Evolutionary conservation across 2,329 filamentous ascomycete species (phyloP).

Genomic region (Microdochium nivale): DNA sequence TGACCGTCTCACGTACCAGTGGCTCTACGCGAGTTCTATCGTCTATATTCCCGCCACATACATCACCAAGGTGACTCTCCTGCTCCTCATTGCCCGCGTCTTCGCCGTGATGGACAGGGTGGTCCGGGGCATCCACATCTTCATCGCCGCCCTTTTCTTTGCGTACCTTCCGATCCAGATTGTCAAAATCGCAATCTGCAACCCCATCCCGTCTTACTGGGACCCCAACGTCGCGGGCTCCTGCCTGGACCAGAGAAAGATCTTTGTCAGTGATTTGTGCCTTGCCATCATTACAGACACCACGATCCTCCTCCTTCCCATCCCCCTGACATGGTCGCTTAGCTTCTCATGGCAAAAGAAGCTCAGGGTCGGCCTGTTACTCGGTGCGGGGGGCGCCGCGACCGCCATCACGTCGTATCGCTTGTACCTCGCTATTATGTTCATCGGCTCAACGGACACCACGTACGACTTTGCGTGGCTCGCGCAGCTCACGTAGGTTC

Average conservation of each 20-base stretch:
- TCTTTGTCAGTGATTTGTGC: conserved; percentile 23
- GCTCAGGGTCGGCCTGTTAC: conserved; percentile 20
- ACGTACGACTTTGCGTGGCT: conserved; percentile 14
- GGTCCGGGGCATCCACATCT: conserved; percentile 16
- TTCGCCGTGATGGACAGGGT: conserved; percentile 15
- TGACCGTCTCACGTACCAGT: conserved; percentile 4
- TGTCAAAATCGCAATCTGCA: conserved; percentile 16
- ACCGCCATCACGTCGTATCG: conserved; percentile 19
- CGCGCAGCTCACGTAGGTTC: conserved; percentile 2
- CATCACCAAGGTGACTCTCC: conserved; percentile 21
- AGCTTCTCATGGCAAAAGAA: conserved; percentile 18
- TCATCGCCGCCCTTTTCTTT: conserved; percentile 14
- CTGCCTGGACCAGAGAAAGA: conserved; percentile 20
- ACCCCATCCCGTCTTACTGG: conserved; percentile 15
- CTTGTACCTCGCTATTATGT: conserved; percentile 12
- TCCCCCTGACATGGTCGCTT: conserved; percentile 20
- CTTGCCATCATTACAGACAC: conserved; percentile 23
- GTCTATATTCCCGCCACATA: conserved; percentile 19
- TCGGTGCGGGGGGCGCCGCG: conserved; percentile 20
- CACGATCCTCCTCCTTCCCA: conserved; percentile 22
- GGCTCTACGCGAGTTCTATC: conserved; percentile 18
- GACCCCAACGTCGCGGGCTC: conserved; percentile 8
- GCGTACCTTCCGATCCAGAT: conserved; percentile 18
- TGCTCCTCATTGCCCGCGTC: conserved; percentile 21
- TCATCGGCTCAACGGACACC: conserved; percentile 12